Evolutionary conservation across 2,329 filamentous ascomycete genomes (phyloP).

Genomic region (Penicillium sp.): DNA sequence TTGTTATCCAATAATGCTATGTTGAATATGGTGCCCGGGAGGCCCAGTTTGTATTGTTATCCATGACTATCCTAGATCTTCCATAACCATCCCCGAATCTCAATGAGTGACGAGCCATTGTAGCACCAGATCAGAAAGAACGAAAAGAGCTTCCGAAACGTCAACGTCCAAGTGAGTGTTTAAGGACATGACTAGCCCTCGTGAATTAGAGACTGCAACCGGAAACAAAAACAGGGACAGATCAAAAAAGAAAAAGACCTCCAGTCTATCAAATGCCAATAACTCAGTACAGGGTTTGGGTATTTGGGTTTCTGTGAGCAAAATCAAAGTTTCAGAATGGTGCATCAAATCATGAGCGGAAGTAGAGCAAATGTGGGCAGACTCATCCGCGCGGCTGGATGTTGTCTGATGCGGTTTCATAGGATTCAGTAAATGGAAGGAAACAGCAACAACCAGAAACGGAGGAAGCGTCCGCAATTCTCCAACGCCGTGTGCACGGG

Average conservation of each 20-base stretch:
- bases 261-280: conserved; percentile 22
- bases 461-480: conserved; percentile 17
- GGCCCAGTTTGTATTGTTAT: conserved; percentile 3
- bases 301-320: conserved; percentile 24
- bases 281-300: conserved; percentile 15
- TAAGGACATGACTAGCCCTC: no score
- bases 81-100: conserved; percentile 3
- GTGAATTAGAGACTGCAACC: background rate
- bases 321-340: background rate
- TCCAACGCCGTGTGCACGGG: conserved; percentile 16
- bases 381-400: conserved; percentile 6
- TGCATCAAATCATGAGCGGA: conserved; percentile 2
- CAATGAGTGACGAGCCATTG: conserved; percentile 8
- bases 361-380: conserved; percentile 9
- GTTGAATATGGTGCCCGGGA: no score
- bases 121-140: no score
- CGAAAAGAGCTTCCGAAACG: background rate
- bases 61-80: no score
- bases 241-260: conserved; percentile 5
- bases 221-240: conserved; percentile 2
- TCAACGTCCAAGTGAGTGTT: no score
- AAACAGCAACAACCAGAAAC: conserved; percentile 5
- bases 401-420: conserved; percentile 23
- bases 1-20: conserved; percentile 12
- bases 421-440: conserved; percentile 4